Evolutionary conservation across 148 eudicot genomes (phyloP), one percentile per base, ranked within the genome.

Genomic region (Persicaria maculosa): DNA sequence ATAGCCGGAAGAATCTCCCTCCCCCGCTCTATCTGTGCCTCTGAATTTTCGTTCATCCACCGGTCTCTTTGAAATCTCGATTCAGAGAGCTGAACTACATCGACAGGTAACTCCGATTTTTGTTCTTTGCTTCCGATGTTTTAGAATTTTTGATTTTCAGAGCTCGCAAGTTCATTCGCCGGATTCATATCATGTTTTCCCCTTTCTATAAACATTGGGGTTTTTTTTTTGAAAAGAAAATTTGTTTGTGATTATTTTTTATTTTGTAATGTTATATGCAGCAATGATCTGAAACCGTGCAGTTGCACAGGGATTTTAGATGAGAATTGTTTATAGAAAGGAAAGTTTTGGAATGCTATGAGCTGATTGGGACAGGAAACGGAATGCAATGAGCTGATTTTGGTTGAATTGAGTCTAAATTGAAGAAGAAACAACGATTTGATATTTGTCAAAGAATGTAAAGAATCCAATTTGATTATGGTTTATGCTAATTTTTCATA

Each of bases 1-100:
- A 11, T 12, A 65, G 15, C 47, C 70, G 70, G 70, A 65, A 43
- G 43, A 65, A 25, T 65, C 70, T 65, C 70, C 45, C 46, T 65
- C 43, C 70, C 70, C 17, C 70, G 46, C 46, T 40, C 40, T 59
- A 14, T 65, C 70, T 1, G 46, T 65, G 9, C 70, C 31, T 65
- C 46, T 36, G 46, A 65, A 65, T 65, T 40, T 65, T 40, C 47
- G 70, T 65, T 65, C 70, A 65, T 65, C 46, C 43, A n/a, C 10
- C 19, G 47, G 70, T 65, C 47, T 65, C 47, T 65, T 43, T 65
- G 70, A 9, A 40, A 25, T 62, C 16, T 52, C 16, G 55, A 36
- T 65, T 65, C 3, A 31, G 46, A 17, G 70, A 14, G 47, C 19
- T 65, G 44, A 65, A 65, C 19, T 45, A 36, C 47, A 43, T 36